These are phyloP conservation scores for Carex myosuroides DNA, from an alignment of 176 grass and related monocot species.

Conservation along the genomic window DNA sequence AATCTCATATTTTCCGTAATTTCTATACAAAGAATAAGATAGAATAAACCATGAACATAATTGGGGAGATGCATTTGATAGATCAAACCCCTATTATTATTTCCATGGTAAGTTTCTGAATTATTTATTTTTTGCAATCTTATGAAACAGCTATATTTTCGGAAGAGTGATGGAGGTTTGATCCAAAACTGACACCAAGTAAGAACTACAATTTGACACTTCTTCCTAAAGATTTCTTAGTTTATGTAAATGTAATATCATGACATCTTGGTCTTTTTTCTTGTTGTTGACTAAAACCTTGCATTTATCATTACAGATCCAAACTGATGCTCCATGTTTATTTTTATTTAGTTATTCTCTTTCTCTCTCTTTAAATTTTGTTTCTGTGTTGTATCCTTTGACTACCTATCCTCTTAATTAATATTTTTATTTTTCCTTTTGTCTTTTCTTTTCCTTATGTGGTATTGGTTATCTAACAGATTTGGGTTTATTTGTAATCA, in stretches of 20 bases:
- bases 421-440: not conserved
- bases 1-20: not conserved
- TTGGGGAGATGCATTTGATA: not conserved
- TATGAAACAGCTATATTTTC: not conserved
- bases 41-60: not conserved
- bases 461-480: not conserved
- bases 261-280: not conserved
- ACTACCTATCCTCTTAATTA: not conserved
- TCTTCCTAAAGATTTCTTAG: not conserved
- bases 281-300: not conserved
- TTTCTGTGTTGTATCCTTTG: not conserved
- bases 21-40: not conserved
- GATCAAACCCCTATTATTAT: not conserved
- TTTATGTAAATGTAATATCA: not conserved
- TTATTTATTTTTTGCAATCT: not conserved
- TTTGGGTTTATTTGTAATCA: not conserved
- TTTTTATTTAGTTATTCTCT: not conserved
- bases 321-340: not conserved
- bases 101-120: not conserved
- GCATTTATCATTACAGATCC: not conserved
- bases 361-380: too few species aligned
- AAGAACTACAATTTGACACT: not conserved
- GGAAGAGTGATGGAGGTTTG: not conserved
- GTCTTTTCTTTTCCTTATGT: not conserved
- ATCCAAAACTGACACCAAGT: not conserved